These are phyloP conservation scores for Penicillium subrubescens DNA, from an alignment of 495 filamentous ascomycete species.

Conservation along the genomic window DNA sequence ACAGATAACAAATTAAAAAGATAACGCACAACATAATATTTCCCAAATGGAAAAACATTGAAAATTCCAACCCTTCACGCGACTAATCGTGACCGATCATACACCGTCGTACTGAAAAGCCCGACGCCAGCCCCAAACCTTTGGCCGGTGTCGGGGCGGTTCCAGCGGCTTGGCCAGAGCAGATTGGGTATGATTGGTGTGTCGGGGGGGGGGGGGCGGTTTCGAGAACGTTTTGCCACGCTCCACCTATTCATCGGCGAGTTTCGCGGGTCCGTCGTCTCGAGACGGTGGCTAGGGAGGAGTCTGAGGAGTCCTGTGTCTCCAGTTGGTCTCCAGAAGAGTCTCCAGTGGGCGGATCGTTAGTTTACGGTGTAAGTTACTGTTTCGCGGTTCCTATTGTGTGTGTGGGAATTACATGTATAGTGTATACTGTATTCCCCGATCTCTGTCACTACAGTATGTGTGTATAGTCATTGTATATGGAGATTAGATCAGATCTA, in stretches of 20 bases:
- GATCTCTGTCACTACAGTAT: too few relatives aligned
- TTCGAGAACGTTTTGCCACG: conserved; percentile 45
- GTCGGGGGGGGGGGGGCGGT: too few relatives aligned
- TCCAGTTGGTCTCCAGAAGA: background rate
- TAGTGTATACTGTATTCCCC: background rate
- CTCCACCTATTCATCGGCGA: conserved; percentile 29
- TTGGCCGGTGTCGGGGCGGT: conserved; percentile 41
- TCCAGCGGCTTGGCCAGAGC: conserved; percentile 8
- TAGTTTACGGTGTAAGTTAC: background rate
- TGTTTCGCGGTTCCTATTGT: background rate
- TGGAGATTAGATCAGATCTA: background rate
- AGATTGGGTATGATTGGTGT: conserved; percentile 15
- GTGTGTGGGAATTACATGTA: background rate
- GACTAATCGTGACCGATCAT: conserved; percentile 6
- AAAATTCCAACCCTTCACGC: conserved; percentile 3
- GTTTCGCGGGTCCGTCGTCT: background rate
- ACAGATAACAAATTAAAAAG: background rate
- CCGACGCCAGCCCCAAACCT: conserved; percentile 6
- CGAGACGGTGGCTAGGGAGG: conserved; percentile 16
- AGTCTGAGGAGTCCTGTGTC: background rate
- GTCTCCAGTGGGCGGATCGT: background rate
- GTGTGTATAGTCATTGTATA: background rate
- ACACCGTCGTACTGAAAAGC: conserved; percentile 1
- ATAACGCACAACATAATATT: background rate
- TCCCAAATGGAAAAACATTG: background rate